Conservation (phyloP, 2,329 filamentous ascomycete genomes). For the Didymella exigua region DNA sequence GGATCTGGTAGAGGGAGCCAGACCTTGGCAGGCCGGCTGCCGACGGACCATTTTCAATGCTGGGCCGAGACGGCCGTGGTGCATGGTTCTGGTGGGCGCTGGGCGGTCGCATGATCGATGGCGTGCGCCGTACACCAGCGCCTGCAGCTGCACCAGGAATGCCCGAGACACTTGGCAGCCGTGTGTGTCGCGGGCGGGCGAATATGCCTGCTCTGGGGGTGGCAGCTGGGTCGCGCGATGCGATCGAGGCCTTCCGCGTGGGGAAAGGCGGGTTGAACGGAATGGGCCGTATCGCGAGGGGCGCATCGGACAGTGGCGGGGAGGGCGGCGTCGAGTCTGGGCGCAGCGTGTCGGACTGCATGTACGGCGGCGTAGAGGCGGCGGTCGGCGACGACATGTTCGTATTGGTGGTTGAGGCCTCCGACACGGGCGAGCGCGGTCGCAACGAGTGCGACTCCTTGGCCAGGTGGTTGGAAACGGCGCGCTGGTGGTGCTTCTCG, state of each 20-base stretch:
- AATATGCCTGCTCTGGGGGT: slow-evolving; percentile 61
- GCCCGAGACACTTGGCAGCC: slow-evolving; percentile 65
- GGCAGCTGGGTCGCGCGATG: slow-evolving; percentile 55
- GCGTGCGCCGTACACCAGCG: slow-evolving; percentile 50
- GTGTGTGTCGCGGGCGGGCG: slow-evolving; percentile 56
- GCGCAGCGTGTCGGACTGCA: slow-evolving; percentile 66
- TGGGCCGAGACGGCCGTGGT: slow-evolving; percentile 50
- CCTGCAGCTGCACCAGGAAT: slow-evolving; percentile 39
- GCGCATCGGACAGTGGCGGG: slow-evolving; percentile 88
- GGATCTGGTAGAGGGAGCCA: slow-evolving; percentile 87
- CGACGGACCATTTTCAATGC: slow-evolving; percentile 57
- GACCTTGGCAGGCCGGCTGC: slow-evolving; percentile 59
- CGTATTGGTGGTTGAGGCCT: slow-evolving; percentile 78
- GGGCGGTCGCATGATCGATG: slow-evolving; percentile 47
- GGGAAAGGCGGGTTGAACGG: slow-evolving; percentile 51
- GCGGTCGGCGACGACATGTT: slow-evolving; percentile 88
- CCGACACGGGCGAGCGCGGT: slow-evolving; percentile 73
- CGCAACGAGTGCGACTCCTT: slow-evolving; percentile 51
- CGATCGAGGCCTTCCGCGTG: slow-evolving; percentile 52
- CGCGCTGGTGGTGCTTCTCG: slow-evolving; percentile 57
- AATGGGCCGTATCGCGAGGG: slow-evolving; percentile 57
- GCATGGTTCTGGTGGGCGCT: slow-evolving; percentile 20
- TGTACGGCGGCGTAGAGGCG: slow-evolving; percentile 79
- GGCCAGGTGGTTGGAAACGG: slow-evolving; percentile 56
- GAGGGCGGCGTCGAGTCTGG: slow-evolving; percentile 86